Evolutionary conservation across 192 early-diverging fungal genomes (phyloP), one percentile per base, ranked within the genome.

Genomic region (Lobosporangium transversale): DNA sequence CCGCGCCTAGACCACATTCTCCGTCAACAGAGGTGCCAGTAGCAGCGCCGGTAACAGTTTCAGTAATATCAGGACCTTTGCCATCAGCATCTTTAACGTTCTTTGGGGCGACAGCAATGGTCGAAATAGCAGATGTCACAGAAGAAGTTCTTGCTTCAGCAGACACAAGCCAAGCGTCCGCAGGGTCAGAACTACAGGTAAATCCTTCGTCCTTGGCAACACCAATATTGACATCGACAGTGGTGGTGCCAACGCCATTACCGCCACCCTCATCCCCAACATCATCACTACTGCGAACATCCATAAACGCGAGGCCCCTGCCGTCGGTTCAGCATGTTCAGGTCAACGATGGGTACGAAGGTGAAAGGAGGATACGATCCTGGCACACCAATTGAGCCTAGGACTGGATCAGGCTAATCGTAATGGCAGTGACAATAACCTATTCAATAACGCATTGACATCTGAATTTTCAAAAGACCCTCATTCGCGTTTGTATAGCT

Each of bases 401-500:
- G n/a, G n/a, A n/a, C n/a, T n/a, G n/a, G n/a, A n/a, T n/a, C n/a
- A n/a, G n/a, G n/a, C n/a, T n/a, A n/a, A n/a, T n/a, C n/a, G n/a
- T n/a, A 33, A 42, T 8, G 15, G 29, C 12, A 12, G 32, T 9
- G 35, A 57, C 24, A 26, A 21, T 26, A 52, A 45, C 20, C 24
- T 27, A 15, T 74, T 59, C 51, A 74, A 65, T 40, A 64, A 54
- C 21, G 56, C 50, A 1, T 35, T 74, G 50, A 27, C 70, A 0
- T 48, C 62, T 4, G 62, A 65, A 6, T 74, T 74, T 60, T 65
- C 32, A 74, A 74, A 32, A 21, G 50, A 11, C 70, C 70, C 0
- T 37, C 61, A 3, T 74, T 59, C 27, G 70, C 70, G 0, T 59
- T 74, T 32, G 70, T 74, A 27, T 74, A 24, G 70, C 70, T 2